Evolutionary conservation across 306 rosid species (phyloP).

Genomic region (Ormosia emarginata): DNA sequence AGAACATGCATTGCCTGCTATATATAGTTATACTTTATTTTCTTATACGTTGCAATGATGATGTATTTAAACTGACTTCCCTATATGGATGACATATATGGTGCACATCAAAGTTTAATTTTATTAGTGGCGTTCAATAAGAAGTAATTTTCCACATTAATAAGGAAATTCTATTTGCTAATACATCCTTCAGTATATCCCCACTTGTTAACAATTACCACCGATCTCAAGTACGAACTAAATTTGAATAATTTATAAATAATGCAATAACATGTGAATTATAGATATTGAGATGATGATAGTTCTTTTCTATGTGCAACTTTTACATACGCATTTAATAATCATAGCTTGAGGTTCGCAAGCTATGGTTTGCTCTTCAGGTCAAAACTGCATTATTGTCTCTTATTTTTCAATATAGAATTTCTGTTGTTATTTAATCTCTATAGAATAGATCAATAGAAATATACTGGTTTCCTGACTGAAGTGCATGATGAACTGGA

Average conservation of each 20-base stretch:
- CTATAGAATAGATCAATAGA: not conserved
- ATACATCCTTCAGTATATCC: not conserved
- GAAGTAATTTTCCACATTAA: no score
- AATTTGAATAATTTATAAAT: not conserved
- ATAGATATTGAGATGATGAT: not conserved
- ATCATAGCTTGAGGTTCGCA: not conserved
- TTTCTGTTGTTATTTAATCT: not conserved
- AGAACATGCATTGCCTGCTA: no score
- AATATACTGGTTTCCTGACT: not conserved
- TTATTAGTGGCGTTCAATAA: no score
- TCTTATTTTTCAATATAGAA: not conserved
- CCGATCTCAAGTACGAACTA: not conserved
- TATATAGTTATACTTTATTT: not conserved
- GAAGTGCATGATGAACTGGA: not conserved
- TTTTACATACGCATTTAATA: not conserved
- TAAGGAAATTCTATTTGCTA: not conserved
- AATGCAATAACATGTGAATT: not conserved
- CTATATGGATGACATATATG: no score
- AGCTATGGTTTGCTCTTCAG: not conserved
- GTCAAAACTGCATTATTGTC: not conserved
- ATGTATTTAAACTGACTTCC: no score
- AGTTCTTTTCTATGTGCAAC: not conserved
- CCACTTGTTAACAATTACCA: not conserved
- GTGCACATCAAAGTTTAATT: no score
- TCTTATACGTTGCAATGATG: not conserved